Evolutionary conservation across 768 basidiomycete species (phyloP).

Genomic region (Rhodotorula babjevae): DNA sequence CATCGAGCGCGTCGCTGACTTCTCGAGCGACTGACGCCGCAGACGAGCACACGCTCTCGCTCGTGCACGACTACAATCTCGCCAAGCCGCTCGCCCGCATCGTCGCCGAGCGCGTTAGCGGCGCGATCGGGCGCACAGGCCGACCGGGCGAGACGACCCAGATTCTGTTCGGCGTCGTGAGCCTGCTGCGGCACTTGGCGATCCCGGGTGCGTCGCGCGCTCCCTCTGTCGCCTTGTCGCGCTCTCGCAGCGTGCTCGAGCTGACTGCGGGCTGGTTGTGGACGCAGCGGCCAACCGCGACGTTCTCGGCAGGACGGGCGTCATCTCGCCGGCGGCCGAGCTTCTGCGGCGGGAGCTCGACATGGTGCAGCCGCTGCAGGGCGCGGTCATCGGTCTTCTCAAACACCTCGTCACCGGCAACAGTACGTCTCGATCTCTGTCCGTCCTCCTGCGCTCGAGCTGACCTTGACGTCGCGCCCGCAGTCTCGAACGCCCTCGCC

Average conservation of each 20-base stretch:
- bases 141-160: slow-evolving; percentile 47
- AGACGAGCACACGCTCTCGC: slow-evolving; percentile 48
- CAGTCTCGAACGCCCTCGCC: slow-evolving; percentile 50
- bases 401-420: slow-evolving; percentile 80
- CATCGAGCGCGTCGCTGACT: no score
- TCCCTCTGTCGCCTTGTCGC: no score
- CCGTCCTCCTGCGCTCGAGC: neutral
- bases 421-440: slow-evolving; percentile 49
- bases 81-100: slow-evolving; percentile 63
- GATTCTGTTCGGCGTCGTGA: slow-evolving; percentile 81
- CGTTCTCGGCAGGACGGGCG: slow-evolving; percentile 58
- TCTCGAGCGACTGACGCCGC: slow-evolving; percentile 41
- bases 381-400: slow-evolving; percentile 76
- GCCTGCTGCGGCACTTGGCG: slow-evolving; percentile 79
- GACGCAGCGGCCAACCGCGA: slow-evolving; percentile 59
- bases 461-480: neutral
- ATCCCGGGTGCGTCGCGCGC: slow-evolving; percentile 41
- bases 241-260: fast-evolving
- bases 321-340: slow-evolving; percentile 62
- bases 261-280: no score
- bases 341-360: slow-evolving; percentile 69
- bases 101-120: slow-evolving; percentile 54
- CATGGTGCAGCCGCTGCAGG: slow-evolving; percentile 79
- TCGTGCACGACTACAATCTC: slow-evolving; percentile 56
- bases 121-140: neutral